Evolutionary conservation across 2,329 filamentous ascomycete genomes (phyloP), one percentile per base, ranked within the genome.

Genomic region (Geosmithia flava): DNA sequence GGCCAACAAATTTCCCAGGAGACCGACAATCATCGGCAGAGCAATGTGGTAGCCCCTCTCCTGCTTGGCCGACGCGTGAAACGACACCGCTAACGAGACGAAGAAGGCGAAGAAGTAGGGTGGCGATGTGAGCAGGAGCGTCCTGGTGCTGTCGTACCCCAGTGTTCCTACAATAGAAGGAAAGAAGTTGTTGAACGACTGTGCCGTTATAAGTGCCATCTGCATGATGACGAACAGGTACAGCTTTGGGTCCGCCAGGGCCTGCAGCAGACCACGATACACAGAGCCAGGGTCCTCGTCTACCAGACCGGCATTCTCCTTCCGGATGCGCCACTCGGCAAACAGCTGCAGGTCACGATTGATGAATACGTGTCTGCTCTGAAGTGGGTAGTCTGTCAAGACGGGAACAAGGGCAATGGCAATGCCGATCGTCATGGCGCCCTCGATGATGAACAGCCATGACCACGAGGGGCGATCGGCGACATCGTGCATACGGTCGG

Each of bases 401-500:
- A 56, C 16, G 19, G 53, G 43, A 15, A 54, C 46, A 0, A 50
- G 49, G n/a, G 53, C 11, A 1, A 55, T n/a, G 7, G 53, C 57
- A 3, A 52, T 44, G 2, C 48, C 37, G 27, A 57, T 52, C 39
- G 52, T 58, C 4, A 53, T 68, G 2, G 68, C 64, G 7, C 80
- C 81, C 57, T 84, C 79, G 20, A 84, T 75, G 43, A 84, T 80
- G 61, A 83, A 83, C 0, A 83, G 66, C 79, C 76, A 81, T 7
- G 75, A 64, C 80, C 80, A 85, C 15, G 33, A 37, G 15, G 33
- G 33, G 3, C 33, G 33, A 37, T 13, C 15, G 33, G 33, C 33
- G 11, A 37, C 33, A 13, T 37, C 15, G 6, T 37, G 33, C 33
- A 37, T 37, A 16, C 33, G 33, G 33, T 37, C 33, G 33, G 33